phyloP scores from a whole-genome alignment of 768 basidiomycete species.

The Mycena latifolia region DNA sequence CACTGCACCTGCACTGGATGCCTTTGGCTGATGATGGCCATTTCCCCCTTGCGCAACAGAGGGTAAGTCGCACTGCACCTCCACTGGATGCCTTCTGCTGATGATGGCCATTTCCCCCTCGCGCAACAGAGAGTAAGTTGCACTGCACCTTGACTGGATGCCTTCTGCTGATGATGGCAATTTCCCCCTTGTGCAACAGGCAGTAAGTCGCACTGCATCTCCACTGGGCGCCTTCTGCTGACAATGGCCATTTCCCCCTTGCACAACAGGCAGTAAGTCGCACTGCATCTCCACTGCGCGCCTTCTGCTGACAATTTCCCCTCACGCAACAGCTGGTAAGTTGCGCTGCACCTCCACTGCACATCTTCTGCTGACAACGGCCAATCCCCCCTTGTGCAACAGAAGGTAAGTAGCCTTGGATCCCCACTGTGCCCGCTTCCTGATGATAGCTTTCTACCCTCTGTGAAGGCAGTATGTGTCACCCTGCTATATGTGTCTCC shows the following conservation, averaged over 20 bases:
- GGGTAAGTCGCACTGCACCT: no score
- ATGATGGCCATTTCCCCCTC: no score
- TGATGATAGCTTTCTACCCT: background rate
- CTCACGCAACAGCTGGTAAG: background rate
- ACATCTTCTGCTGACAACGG: no score
- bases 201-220: background rate
- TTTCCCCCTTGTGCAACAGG: conserved; percentile 1
- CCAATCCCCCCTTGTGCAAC: no score
- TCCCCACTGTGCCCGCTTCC: background rate
- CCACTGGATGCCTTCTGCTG: no score
- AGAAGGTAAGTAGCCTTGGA: background rate
- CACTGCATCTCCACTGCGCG: background rate
- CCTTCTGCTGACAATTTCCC: background rate
- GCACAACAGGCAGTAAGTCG: background rate
- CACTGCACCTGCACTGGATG: background rate
- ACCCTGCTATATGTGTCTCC: background rate
- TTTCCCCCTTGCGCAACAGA: no score
- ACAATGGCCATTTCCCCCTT: background rate
- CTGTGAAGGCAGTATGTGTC: background rate
- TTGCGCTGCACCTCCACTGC: background rate
- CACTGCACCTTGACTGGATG: no score
- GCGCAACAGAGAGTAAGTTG: no score
- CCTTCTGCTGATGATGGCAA: background rate
- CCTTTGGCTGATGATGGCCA: no score
- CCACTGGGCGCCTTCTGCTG: background rate